Conservation (phyloP, 2,329 filamentous ascomycete genomes). For the Verticillium zaregamsianum region DNA sequence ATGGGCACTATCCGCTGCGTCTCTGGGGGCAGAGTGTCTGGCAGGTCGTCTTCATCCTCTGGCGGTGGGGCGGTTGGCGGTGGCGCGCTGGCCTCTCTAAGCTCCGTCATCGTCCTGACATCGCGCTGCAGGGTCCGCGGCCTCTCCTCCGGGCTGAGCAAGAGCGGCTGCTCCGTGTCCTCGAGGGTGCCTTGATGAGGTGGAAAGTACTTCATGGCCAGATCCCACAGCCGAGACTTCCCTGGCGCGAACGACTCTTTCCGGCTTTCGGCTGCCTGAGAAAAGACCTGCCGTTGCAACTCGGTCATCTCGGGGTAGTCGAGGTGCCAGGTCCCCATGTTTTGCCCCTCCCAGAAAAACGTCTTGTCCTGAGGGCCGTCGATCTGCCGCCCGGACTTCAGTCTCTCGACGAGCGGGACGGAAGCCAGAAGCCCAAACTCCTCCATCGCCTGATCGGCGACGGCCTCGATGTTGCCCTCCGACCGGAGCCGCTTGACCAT, state of each 20-base stretch:
- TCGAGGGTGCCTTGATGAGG: conserved; percentile 22
- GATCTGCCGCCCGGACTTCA: conserved; percentile 51
- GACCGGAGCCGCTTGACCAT: conserved; percentile 54
- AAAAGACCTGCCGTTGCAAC: conserved; percentile 52
- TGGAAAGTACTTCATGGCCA: conserved; percentile 57
- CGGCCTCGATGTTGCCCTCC: conserved; percentile 33
- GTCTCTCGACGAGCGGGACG: conserved; percentile 44
- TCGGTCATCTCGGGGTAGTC: conserved; percentile 62
- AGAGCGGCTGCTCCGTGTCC: conserved; percentile 5
- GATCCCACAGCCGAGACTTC: conserved; percentile 46
- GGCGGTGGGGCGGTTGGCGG: conserved; percentile 17
- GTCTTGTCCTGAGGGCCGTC: conserved; percentile 53
- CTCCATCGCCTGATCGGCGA: conserved; percentile 29
- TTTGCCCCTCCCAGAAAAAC: conserved; percentile 52
- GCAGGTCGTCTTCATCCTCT: conserved; percentile 22
- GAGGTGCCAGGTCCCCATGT: conserved; percentile 54
- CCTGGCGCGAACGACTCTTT: conserved; percentile 51
- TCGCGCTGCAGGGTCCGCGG: conserved; percentile 18
- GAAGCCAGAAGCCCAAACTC: conserved; percentile 44
- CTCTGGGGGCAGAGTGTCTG: conserved; percentile 32
- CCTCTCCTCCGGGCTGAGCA: conserved; percentile 4
- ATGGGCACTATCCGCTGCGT: conserved; percentile 29
- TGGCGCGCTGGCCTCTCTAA: conserved; percentile 18
- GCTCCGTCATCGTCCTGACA: conserved; percentile 17
- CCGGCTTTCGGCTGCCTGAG: conserved; percentile 42